Evolutionary conservation across 768 basidiomycete species (phyloP), one percentile per base, ranked within the genome.

Genomic region (Leccinellum albellum): DNA sequence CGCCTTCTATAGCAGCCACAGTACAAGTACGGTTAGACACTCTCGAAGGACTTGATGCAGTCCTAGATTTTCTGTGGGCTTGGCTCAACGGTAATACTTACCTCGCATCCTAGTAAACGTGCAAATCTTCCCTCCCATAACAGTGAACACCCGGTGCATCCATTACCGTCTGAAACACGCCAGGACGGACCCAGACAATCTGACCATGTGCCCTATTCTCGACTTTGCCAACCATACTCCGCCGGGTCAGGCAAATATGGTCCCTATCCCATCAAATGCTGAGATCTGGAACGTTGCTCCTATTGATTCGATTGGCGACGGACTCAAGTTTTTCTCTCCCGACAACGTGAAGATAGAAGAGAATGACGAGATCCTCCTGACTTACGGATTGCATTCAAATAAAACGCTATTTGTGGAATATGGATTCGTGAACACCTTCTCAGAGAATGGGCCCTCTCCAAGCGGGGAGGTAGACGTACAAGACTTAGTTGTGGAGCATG

Each of bases 71-170:
- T 61, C 69, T 91, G 3, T 97, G 95, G 93, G 93, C 83, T 1
- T 98, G 95, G 94, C 78, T 98, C 10, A 95, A 87, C 66, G 92
- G 94, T 90, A 62, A 57, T 40, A 42, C 50, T 53, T 49, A 32
- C n/a, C 32, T 56, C 13, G 24, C 57, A 26, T 64, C 50, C 10
- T 45, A 29, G 17, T 49, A 29, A 32, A 53, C 56, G 37, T 51
- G 48, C 47, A 44, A 49, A 50, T 26, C 6, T 51, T 50, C 56
- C 53, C 57, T 44, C 49, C 20, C 23, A 21, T 33, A 50, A 61
- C 64, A 94, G 93, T 97, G 56, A 98, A 98, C 70, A 98, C 95
- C 6, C 85, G 96, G 49, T 94, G 89, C 68, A 83, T 98, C 21
- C 94, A 84, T 70, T 82, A 85, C 67, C 85, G 81, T 58, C 70